Evolutionary conservation across 805 yeast species (phyloP).

Genomic region (Myxozyma melibiosi): DNA sequence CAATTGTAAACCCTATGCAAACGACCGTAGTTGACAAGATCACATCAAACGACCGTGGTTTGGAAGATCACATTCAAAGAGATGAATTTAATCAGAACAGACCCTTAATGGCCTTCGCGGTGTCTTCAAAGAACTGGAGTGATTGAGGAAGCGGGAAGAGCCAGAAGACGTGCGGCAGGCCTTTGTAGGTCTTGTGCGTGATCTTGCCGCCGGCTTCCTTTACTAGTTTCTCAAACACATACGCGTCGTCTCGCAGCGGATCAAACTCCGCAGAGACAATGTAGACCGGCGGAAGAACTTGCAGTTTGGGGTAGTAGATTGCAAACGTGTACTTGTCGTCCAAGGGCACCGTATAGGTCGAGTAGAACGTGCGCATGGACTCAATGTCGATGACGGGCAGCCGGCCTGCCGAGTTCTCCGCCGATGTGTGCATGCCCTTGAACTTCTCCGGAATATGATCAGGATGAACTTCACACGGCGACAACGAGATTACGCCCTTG

Average conservation of each 20-base stretch:
- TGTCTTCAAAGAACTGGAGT: slow-evolving; percentile 11
- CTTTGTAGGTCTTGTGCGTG: background rate
- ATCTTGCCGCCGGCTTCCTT: background rate
- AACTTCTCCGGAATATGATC: background rate
- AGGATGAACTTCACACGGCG: slow-evolving; percentile 12
- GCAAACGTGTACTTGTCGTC: slow-evolving; percentile 13
- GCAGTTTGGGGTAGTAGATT: slow-evolving; percentile 3
- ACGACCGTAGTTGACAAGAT: no score
- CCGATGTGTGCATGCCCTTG: slow-evolving; percentile 7
- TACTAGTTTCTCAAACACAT: background rate
- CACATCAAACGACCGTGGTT: no score
- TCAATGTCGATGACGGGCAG: slow-evolving; percentile 11
- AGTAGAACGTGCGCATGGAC: slow-evolving; percentile 12
- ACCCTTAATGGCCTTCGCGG: slow-evolving; percentile 5
- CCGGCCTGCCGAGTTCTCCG: slow-evolving; percentile 2
- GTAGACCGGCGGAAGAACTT: slow-evolving; percentile 4
- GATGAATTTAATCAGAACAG: no score
- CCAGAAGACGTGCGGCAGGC: slow-evolving; percentile 18
- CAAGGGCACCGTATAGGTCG: slow-evolving; percentile 12
- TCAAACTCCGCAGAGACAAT: slow-evolving; percentile 18
- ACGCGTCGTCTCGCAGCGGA: slow-evolving; percentile 12
- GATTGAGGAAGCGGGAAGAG: slow-evolving; percentile 14
- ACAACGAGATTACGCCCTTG: slow-evolving; percentile 3
- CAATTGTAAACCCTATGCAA: no score
- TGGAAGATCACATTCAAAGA: no score